These are phyloP conservation scores for Ceratobasidium sp. DNA, from an alignment of 1,284 basidiomycete species.

Conservation along the genomic window DNA sequence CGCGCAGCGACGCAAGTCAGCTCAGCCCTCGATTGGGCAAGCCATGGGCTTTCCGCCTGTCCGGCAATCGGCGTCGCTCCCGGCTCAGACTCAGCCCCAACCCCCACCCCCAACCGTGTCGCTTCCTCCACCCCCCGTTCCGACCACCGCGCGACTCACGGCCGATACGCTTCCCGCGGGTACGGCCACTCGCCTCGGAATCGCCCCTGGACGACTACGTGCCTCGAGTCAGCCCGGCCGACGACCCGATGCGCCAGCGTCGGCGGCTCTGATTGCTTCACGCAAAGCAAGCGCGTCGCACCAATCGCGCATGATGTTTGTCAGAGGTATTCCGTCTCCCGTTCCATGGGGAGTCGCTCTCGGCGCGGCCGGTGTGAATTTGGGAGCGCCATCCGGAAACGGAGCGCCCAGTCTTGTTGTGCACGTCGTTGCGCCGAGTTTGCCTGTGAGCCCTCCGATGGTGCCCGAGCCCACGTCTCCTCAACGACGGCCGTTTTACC, in stretches of 20 bases:
- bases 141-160: slow-evolving; percentile 49
- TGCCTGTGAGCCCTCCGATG: slow-evolving; percentile 23
- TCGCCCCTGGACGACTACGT: slow-evolving; percentile 57
- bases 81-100: neutral
- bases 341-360: slow-evolving; percentile 7
- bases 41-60: slow-evolving; percentile 18
- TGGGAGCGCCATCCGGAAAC: neutral
- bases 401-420: slow-evolving; percentile 33
- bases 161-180: slow-evolving; percentile 55
- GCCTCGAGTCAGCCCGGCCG: slow-evolving; percentile 47
- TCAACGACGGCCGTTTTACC: slow-evolving; percentile 86
- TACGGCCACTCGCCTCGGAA: slow-evolving; percentile 48
- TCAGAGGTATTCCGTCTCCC: slow-evolving; percentile 19
- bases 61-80: neutral
- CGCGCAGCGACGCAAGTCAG: slow-evolving; percentile 62
- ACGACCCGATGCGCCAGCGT: slow-evolving; percentile 65
- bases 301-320: slow-evolving; percentile 23
- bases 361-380: neutral
- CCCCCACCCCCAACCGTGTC: slow-evolving; percentile 12
- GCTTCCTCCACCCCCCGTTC: slow-evolving; percentile 43
- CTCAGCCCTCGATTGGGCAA: slow-evolving; percentile 32
- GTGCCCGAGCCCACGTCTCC: slow-evolving; percentile 46
- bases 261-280: slow-evolving; percentile 40
- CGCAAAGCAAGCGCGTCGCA: slow-evolving; percentile 26
- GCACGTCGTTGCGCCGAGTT: slow-evolving; percentile 1